phyloP scores from a whole-genome alignment of 2,329 filamentous ascomycete genomes.

The Lachnellula arida region DNA sequence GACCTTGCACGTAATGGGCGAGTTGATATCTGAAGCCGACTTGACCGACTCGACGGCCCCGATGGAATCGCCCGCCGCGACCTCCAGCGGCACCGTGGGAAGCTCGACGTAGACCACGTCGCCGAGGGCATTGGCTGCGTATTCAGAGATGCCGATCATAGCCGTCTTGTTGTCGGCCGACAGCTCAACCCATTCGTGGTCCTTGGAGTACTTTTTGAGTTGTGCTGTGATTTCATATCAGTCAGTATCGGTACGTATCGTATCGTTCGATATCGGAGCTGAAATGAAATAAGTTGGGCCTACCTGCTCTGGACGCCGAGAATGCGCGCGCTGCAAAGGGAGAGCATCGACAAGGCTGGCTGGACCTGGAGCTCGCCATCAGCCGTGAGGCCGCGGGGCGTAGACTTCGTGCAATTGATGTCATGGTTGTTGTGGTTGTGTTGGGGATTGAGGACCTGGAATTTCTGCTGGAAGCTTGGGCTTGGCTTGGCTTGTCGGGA shows the following conservation, averaged over 20 bases:
- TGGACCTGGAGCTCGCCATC: slow-evolving; percentile 15
- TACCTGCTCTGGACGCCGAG: slow-evolving; percentile 39
- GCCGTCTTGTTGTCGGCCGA: slow-evolving; percentile 77
- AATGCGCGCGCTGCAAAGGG: slow-evolving; percentile 41
- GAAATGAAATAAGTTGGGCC: slow-evolving; percentile 25
- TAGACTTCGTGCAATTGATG: slow-evolving; percentile 52
- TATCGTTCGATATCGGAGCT: no score
- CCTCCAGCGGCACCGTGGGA: slow-evolving; percentile 63
- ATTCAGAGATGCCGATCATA: slow-evolving; percentile 79
- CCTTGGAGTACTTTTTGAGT: slow-evolving; percentile 82
- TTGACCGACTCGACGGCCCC: slow-evolving; percentile 98
- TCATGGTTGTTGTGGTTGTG: slow-evolving; percentile 41
- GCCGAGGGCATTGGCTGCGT: slow-evolving; percentile 86
- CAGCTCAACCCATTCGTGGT: slow-evolving; percentile 97
- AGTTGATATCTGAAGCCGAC: slow-evolving; percentile 95
- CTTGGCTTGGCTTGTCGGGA: no score
- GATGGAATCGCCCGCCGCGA: slow-evolving; percentile 74
- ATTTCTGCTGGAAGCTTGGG: not conserved
- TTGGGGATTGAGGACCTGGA: not conserved
- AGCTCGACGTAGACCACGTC: slow-evolving; percentile 98
- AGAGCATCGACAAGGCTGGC: slow-evolving; percentile 22
- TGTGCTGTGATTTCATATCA: slow-evolving; percentile 18
- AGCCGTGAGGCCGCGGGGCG: slow-evolving; percentile 33
- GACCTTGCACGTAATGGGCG: slow-evolving; percentile 75
- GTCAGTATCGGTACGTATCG: slow-evolving; percentile 4